A percentile compares a stretch with the other conserved stretches of the same genome.
These are phyloP conservation scores for Alternaria brassicicola DNA, from an alignment of 2,329 filamentous ascomycete genomes.

Conservation along the genomic window DNA sequence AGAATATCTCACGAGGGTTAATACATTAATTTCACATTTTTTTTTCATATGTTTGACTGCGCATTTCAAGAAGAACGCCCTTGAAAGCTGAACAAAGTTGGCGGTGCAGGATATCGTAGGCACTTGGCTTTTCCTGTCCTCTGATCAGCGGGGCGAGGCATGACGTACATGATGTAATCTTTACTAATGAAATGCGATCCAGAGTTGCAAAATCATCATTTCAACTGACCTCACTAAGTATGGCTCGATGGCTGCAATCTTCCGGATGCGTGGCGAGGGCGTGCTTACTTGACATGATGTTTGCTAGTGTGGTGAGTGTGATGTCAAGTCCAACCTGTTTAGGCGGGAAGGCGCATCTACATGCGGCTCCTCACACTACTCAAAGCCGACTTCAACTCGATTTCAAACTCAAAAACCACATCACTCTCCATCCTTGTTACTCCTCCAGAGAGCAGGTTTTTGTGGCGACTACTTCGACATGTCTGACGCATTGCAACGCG, in stretches of 20 bases:
- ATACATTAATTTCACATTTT: too few relatives aligned
- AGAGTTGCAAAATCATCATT: neutral
- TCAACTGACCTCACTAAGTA: neutral
- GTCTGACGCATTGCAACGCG: neutral
- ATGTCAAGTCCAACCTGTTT: neutral
- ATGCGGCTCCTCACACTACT: neutral
- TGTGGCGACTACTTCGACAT: neutral
- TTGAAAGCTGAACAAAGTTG: too few relatives aligned
- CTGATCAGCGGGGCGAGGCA: too few relatives aligned
- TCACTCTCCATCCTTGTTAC: neutral
- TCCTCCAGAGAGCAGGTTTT: accelerated
- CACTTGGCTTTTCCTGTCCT: too few relatives aligned
- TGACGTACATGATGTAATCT: neutral
- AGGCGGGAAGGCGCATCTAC: neutral
- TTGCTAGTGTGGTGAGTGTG: neutral
- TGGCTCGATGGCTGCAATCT: neutral
- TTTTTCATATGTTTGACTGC: too few relatives aligned
- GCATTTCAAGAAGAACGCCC: too few relatives aligned
- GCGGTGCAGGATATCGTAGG: too few relatives aligned
- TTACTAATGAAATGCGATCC: neutral
- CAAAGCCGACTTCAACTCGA: neutral
- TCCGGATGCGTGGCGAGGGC: neutral
- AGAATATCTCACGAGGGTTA: too few relatives aligned
- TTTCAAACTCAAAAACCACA: neutral
- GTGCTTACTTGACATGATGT: neutral